phyloP scores from a whole-genome alignment of 345 rosid genomes.

The Chamaenerion angustifolium region DNA sequence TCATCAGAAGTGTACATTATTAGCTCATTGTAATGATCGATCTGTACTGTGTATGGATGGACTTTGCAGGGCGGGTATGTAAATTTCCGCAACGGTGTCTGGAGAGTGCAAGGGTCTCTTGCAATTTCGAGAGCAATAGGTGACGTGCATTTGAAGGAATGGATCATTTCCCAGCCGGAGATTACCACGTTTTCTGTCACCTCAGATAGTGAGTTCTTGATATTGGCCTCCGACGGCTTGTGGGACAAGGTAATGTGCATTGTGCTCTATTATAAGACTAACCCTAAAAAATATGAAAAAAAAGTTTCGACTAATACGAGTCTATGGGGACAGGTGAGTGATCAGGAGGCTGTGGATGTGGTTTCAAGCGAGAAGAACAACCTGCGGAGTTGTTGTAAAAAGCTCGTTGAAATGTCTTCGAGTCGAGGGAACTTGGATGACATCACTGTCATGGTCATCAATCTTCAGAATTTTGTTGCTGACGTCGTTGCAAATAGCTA shows the following conservation, averaged over 20 bases:
- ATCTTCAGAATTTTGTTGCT: constrained; percentile 18
- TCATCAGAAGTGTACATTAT: not conserved
- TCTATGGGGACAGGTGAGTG: constrained; percentile 16
- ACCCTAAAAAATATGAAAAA: no score
- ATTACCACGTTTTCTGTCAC: constrained; percentile 16
- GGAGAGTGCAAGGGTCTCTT: constrained; percentile 43
- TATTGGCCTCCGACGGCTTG: constrained; percentile 46
- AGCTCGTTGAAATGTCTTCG: constrained; percentile 26
- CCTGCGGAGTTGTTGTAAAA: constrained; percentile 20
- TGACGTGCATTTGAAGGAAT: constrained; percentile 35
- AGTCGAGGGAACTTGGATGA: constrained; percentile 40
- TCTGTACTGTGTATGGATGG: not conserved
- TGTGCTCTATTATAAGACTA: no score
- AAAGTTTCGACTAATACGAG: not conserved
- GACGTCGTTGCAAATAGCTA: not conserved
- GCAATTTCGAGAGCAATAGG: constrained; percentile 47
- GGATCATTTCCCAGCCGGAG: constrained; percentile 46
- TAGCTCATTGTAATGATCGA: not conserved
- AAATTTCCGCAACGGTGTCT: constrained; percentile 23
- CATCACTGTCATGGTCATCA: constrained; percentile 32
- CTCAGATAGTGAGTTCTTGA: constrained; percentile 28
- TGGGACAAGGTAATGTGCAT: constrained; percentile 38
- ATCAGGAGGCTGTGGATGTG: constrained; percentile 40
- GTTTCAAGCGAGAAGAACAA: constrained; percentile 12
- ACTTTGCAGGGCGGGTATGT: constrained; percentile 38